Conservation (phyloP, 2,329 filamentous ascomycete genomes). For the Tetracladium maxilliforme region DNA sequence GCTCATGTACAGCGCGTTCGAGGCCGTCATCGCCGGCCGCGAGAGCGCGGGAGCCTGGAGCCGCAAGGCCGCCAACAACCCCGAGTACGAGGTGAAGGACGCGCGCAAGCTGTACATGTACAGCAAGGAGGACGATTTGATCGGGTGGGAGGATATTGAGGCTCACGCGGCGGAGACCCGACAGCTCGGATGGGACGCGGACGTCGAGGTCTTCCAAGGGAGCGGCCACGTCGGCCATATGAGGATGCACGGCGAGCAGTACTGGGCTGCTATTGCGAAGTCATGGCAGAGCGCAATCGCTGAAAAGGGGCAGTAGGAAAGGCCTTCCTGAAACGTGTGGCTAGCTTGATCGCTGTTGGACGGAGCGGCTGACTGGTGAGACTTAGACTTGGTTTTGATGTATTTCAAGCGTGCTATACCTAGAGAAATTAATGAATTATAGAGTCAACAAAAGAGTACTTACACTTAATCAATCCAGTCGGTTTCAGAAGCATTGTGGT, state of each 20-base stretch:
- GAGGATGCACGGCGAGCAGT: conserved; percentile 35
- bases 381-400: too few relatives aligned
- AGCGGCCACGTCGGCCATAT: conserved; percentile 49
- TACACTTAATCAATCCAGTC: too few relatives aligned
- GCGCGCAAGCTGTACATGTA: conserved; percentile 41
- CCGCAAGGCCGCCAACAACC: conserved; percentile 19
- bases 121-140: conserved; percentile 40
- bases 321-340: too few relatives aligned
- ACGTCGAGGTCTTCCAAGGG: conserved; percentile 36
- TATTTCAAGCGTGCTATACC: too few relatives aligned
- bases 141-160: conserved; percentile 38
- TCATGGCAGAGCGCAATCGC: conserved; percentile 12
- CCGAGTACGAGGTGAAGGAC: conserved; percentile 14
- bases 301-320: too few relatives aligned
- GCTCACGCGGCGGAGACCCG: conserved; percentile 31
- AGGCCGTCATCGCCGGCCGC: conserved; percentile 19
- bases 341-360: too few relatives aligned
- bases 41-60: conserved; percentile 25
- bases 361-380: too few relatives aligned
- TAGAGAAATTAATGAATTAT: too few relatives aligned
- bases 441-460: too few relatives aligned
- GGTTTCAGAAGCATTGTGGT: too few relatives aligned
- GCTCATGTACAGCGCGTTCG: conserved; percentile 17
- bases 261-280: conserved; percentile 32
- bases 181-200: conserved; percentile 30